These are phyloP conservation scores for Galium porrigens DNA, from an alignment of 305 asterid species.

Conservation along the genomic window DNA sequence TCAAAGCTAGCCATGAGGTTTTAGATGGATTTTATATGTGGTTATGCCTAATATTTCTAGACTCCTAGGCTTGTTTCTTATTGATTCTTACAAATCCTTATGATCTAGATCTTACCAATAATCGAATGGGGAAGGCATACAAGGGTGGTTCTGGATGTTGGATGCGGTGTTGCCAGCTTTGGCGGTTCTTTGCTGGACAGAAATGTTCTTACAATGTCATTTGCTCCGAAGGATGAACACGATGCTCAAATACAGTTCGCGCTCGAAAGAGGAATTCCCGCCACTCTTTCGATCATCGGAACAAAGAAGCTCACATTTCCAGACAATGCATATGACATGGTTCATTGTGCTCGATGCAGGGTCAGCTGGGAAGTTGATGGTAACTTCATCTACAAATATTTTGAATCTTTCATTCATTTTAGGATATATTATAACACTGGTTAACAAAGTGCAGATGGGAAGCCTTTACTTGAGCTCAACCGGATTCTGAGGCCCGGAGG, in stretches of 20 bases:
- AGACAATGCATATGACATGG: constrained; percentile 58
- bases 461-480: constrained; percentile 74
- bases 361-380: constrained; percentile 94
- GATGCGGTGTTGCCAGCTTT: constrained; percentile 97
- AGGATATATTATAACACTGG: background rate
- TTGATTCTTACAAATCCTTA: background rate
- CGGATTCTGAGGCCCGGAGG: constrained; percentile 94
- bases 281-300: constrained; percentile 71
- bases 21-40: background rate
- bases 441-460: constrained; percentile 45
- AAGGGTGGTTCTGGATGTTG: constrained; percentile 78
- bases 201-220: constrained; percentile 69
- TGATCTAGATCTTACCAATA: constrained; percentile 41
- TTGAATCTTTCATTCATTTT: constrained; percentile 1
- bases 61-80: background rate
- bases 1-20: background rate
- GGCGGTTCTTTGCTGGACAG: constrained; percentile 74
- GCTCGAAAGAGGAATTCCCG: constrained; percentile 87
- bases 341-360: constrained; percentile 93
- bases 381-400: constrained; percentile 11
- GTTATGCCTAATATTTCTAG: background rate
- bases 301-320: constrained; percentile 69
- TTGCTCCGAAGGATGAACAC: constrained; percentile 93
- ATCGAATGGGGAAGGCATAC: constrained; percentile 70
- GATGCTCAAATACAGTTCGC: constrained; percentile 98